These are phyloP conservation scores for Heimioporus retisporus DNA, from an alignment of 1,284 basidiomycete species.

Conservation along the genomic window DNA sequence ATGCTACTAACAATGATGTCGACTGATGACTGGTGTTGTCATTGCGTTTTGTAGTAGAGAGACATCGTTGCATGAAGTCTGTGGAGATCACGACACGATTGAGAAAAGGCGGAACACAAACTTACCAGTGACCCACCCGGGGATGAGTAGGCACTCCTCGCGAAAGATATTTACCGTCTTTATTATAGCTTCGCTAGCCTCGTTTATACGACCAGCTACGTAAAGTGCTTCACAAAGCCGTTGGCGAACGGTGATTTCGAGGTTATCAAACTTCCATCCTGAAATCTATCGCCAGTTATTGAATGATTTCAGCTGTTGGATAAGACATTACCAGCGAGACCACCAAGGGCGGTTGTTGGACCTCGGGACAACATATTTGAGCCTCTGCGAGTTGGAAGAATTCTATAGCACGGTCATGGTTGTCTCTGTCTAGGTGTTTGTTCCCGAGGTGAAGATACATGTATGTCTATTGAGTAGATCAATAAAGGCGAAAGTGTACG, in stretches of 20 bases:
- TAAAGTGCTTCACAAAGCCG: slow-evolving; percentile 9
- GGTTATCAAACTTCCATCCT: slow-evolving; percentile 18
- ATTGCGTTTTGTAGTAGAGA: no score
- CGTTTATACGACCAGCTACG: background rate
- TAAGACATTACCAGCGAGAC: slow-evolving; percentile 5
- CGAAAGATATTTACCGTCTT: no score
- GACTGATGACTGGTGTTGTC: background rate
- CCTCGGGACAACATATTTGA: no score
- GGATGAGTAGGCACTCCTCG: no score
- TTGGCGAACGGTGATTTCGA: slow-evolving; percentile 1
- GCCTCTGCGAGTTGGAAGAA: no score
- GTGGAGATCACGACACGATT: no score
- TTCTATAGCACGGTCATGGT: no score
- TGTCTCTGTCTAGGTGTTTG: background rate
- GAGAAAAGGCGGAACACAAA: no score
- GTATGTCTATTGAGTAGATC: slow-evolving; percentile 6
- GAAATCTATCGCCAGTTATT: background rate
- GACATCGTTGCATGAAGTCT: no score
- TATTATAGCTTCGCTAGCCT: background rate
- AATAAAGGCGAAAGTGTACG: background rate
- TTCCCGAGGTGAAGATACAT: slow-evolving; percentile 8
- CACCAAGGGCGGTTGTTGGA: background rate
- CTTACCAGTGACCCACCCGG: no score
- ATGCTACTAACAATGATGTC: no score
- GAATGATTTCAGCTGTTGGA: rapidly evolving